These are phyloP conservation scores for Monilinia fructicola DNA, from an alignment of 2,329 filamentous ascomycete genomes.

Conservation along the genomic window DNA sequence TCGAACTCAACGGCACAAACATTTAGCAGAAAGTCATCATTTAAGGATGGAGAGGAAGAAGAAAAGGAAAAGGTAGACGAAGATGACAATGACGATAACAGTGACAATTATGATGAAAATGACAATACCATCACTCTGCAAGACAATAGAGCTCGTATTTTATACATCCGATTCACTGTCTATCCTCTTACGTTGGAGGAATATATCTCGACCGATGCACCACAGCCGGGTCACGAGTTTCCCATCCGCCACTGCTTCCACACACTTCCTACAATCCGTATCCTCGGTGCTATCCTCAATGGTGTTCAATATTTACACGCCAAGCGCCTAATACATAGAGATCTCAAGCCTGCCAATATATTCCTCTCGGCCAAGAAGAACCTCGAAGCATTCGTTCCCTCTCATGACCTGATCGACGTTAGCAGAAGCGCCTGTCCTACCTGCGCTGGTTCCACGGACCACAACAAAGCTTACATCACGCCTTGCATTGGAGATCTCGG, in stretches of 20 bases:
- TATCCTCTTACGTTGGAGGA: conserved; percentile 62
- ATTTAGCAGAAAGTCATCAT: background rate
- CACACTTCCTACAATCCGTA: conserved; percentile 52
- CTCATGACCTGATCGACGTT: conserved; percentile 49
- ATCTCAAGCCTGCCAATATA: conserved; percentile 68
- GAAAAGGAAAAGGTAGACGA: background rate
- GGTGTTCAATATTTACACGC: conserved; percentile 65
- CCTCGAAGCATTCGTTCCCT: conserved; percentile 31
- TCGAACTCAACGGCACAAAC: background rate
- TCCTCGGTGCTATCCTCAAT: conserved; percentile 60
- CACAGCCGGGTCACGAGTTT: conserved; percentile 18
- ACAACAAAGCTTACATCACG: conserved; percentile 46
- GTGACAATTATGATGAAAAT: background rate
- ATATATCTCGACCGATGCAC: conserved; percentile 50
- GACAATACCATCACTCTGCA: conserved; percentile 3
- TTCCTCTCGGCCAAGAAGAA: conserved; percentile 54
- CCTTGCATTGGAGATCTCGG: conserved; percentile 69
- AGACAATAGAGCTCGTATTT: conserved; percentile 26
- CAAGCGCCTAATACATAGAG: conserved; percentile 61
- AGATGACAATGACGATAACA: background rate
- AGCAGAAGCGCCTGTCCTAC: conserved; percentile 36
- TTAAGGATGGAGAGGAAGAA: background rate
- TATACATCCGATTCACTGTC: conserved; percentile 54
- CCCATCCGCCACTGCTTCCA: conserved; percentile 60
- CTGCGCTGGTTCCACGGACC: conserved; percentile 43